phyloP scores from a whole-genome alignment of 495 filamentous ascomycete genomes.

The Penicillium coprophilum region DNA sequence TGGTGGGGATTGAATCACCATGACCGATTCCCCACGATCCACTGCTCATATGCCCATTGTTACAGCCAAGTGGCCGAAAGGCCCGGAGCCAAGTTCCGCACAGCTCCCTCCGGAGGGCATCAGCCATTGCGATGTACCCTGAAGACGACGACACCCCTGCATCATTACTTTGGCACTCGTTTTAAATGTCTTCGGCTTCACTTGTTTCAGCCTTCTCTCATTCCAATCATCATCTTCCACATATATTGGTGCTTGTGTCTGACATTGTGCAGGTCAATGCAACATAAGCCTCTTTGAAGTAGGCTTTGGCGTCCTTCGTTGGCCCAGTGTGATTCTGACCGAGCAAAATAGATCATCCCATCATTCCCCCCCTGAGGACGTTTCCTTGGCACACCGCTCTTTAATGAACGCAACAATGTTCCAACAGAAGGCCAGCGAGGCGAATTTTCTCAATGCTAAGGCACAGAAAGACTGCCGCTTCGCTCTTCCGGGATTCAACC shows the following conservation, averaged over 20 bases:
- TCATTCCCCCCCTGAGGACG: not conserved
- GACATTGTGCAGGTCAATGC: not conserved
- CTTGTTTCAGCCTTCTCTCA: not conserved
- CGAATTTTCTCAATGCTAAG: slow-evolving; percentile 1
- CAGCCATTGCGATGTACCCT: not conserved
- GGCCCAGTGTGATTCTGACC: not conserved
- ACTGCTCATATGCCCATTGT: not conserved
- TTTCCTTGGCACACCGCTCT: not conserved
- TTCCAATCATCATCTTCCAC: not conserved
- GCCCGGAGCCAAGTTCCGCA: slow-evolving; percentile 27
- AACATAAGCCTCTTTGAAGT: not conserved
- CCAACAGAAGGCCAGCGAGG: slow-evolving; percentile 17
- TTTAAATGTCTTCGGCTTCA: not conserved
- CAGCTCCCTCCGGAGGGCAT: not conserved
- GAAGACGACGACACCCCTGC: slow-evolving; percentile 23
- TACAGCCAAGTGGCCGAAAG: slow-evolving; percentile 10
- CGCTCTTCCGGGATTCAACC: slow-evolving; percentile 42
- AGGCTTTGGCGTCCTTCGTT: not conserved
- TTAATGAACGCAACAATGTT: slow-evolving; percentile 20
- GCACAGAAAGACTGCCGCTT: slow-evolving; percentile 21
- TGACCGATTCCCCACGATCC: not conserved
- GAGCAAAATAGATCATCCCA: not conserved
- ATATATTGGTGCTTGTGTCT: not conserved
- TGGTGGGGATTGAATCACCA: slow-evolving; percentile 6
- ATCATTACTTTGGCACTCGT: slow-evolving; percentile 15